Conservation (phyloP, 2,329 filamentous ascomycete genomes). For the Chalara sp. region DNA sequence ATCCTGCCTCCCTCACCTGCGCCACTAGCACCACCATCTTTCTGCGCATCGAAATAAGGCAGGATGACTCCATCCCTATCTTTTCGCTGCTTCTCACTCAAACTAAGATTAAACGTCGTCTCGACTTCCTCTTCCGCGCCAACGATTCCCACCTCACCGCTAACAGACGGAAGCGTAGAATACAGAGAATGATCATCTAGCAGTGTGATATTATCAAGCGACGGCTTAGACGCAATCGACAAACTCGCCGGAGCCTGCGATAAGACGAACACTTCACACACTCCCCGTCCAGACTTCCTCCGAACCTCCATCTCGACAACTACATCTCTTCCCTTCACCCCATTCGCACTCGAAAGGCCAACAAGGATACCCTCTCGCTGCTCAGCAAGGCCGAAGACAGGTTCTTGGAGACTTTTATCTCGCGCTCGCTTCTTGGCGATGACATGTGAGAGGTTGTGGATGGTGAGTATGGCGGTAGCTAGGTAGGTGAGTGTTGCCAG, state of each 20-base stretch:
- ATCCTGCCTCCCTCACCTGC: slow-evolving; percentile 86
- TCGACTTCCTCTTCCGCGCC: slow-evolving; percentile 41
- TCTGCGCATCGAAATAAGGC: slow-evolving; percentile 96
- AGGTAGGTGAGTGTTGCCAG: slow-evolving; percentile 73
- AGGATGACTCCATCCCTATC: slow-evolving; percentile 86
- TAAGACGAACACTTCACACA: slow-evolving; percentile 53
- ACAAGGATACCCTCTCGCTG: slow-evolving; percentile 72
- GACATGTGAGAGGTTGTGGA: slow-evolving; percentile 68
- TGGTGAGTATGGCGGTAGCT: slow-evolving; percentile 76
- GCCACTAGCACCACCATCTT: slow-evolving; percentile 56
- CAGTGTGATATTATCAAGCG: slow-evolving; percentile 36
- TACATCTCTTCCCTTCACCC: slow-evolving; percentile 34
- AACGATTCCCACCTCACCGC: slow-evolving; percentile 8
- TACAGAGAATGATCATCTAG: slow-evolving; percentile 74
- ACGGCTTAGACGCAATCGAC: slow-evolving; percentile 6
- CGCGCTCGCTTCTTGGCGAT: slow-evolving; percentile 68
- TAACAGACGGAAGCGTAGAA: slow-evolving; percentile 36
- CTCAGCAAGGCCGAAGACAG: slow-evolving; percentile 72
- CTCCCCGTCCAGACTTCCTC: slow-evolving; percentile 43
- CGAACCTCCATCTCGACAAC: slow-evolving; percentile 80
- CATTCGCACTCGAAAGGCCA: slow-evolving; percentile 35
- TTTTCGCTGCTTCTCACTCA: slow-evolving; percentile 84
- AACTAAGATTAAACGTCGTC: slow-evolving; percentile 76
- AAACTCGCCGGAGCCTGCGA: slow-evolving; percentile 20
- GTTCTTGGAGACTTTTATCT: slow-evolving; percentile 67